Evolutionary conservation across 306 rosid genomes (phyloP).

Genomic region (Quercus bicolor): DNA sequence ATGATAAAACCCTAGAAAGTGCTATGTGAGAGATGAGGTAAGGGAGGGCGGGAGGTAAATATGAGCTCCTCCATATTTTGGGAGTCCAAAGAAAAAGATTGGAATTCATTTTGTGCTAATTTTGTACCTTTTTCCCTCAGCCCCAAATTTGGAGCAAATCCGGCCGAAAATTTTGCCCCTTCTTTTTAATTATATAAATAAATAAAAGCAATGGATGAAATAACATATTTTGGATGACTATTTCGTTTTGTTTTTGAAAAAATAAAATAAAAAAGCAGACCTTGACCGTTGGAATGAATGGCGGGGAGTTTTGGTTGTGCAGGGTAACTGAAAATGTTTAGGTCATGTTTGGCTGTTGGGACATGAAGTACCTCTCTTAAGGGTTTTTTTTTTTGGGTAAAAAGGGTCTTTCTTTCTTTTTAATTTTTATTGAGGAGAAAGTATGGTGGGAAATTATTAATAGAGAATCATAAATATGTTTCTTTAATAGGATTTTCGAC

Average conservation of each 20-base stretch:
- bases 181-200: background rate
- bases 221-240: background rate
- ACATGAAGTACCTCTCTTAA: too few species aligned
- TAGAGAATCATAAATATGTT: too few species aligned
- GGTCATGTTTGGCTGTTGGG: background rate
- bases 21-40: background rate
- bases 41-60: constrained; percentile 29
- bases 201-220: background rate
- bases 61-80: constrained; percentile 32
- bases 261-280: background rate
- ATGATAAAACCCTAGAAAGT: constrained; percentile 46
- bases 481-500: too few species aligned
- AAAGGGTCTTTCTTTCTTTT: too few species aligned
- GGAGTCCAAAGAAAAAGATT: constrained; percentile 23
- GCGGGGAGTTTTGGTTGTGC: background rate
- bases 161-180: constrained; percentile 37
- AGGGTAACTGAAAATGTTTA: background rate
- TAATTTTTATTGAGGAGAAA: too few species aligned
- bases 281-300: background rate
- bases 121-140: constrained; percentile 32
- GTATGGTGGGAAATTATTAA: too few species aligned
- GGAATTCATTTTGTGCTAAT: constrained; percentile 24
- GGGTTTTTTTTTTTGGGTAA: too few species aligned
- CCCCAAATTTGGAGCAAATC: constrained; percentile 37
- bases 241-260: background rate